A percentile compares a stretch with the other conserved stretches of the same genome.
These are phyloP conservation scores for Leccinum olivaceopallidum DNA, from an alignment of 768 basidiomycete species.

Conservation along the genomic window DNA sequence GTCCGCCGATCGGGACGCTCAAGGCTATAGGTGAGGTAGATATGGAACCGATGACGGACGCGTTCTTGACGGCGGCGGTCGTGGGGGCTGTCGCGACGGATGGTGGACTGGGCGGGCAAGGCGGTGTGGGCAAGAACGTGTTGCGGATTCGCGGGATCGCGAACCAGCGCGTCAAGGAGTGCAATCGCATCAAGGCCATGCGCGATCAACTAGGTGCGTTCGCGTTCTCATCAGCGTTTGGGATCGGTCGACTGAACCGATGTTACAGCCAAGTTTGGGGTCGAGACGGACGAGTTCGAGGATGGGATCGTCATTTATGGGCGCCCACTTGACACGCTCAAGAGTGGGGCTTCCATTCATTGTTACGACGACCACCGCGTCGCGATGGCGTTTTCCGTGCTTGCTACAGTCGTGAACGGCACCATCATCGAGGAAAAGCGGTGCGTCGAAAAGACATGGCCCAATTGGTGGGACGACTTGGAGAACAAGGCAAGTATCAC, in stretches of 20 bases:
- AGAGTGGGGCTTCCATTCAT: conserved; percentile 74
- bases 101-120: conserved; percentile 44
- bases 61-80: conserved; percentile 93
- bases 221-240: too few relatives aligned
- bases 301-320: conserved; percentile 93
- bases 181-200: conserved; percentile 97
- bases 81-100: conserved; percentile 81
- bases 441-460: conserved; percentile 99
- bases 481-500: conserved; percentile 76
- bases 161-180: conserved; percentile 98
- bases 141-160: conserved; percentile 93
- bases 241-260: neutral
- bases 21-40: conserved; percentile 66
- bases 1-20: conserved; percentile 84
- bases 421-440: conserved; percentile 92
- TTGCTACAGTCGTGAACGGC: conserved; percentile 70
- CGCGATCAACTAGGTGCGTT: conserved; percentile 84
- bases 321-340: conserved; percentile 62
- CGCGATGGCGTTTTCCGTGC: conserved; percentile 96
- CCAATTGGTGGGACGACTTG: conserved; percentile 99
- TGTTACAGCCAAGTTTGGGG: conserved; percentile 86
- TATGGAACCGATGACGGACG: conserved; percentile 99
- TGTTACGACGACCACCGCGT: conserved; percentile 99
- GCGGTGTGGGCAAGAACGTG: conserved; percentile 37
- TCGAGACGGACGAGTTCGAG: conserved; percentile 87